Evolutionary conservation across 768 basidiomycete genomes (phyloP).

Genomic region (Psilocybe subaeruginosa): DNA sequence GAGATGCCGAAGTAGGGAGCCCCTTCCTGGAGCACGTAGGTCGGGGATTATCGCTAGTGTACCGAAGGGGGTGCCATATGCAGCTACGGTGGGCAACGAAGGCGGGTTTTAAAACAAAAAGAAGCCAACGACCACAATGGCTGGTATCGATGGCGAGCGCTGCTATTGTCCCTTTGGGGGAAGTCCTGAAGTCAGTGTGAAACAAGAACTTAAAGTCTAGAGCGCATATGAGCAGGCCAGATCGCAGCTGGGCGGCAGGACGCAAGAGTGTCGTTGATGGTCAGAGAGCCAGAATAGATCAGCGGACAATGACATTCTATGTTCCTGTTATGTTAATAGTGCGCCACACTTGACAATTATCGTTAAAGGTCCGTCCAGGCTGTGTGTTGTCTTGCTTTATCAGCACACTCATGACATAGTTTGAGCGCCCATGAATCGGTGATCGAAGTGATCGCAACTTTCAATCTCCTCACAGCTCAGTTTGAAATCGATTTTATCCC

Average conservation of each 20-base stretch:
- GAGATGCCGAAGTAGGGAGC: background rate
- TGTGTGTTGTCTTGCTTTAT: background rate
- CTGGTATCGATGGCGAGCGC: background rate
- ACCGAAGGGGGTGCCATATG: background rate
- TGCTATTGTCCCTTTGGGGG: background rate
- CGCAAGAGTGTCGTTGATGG: no score
- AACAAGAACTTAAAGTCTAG: background rate
- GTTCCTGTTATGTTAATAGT: background rate
- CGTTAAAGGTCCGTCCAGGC: background rate
- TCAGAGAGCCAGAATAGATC: no score
- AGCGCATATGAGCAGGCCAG: background rate
- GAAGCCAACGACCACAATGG: background rate
- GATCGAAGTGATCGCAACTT: constrained; percentile 10
- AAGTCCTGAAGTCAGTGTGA: background rate
- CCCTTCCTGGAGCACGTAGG: background rate
- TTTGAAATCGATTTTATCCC: background rate
- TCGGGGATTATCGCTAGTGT: background rate
- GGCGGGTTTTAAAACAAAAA: background rate
- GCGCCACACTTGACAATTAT: constrained; percentile 1
- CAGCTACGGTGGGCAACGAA: background rate
- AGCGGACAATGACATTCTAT: background rate
- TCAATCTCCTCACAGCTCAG: background rate
- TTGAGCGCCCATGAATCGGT: constrained; percentile 10
- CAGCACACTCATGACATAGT: constrained; percentile 5
- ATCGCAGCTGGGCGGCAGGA: background rate